Evolutionary conservation across 495 filamentous ascomycete genomes (phyloP).

Genomic region (Physcia stellaris): DNA sequence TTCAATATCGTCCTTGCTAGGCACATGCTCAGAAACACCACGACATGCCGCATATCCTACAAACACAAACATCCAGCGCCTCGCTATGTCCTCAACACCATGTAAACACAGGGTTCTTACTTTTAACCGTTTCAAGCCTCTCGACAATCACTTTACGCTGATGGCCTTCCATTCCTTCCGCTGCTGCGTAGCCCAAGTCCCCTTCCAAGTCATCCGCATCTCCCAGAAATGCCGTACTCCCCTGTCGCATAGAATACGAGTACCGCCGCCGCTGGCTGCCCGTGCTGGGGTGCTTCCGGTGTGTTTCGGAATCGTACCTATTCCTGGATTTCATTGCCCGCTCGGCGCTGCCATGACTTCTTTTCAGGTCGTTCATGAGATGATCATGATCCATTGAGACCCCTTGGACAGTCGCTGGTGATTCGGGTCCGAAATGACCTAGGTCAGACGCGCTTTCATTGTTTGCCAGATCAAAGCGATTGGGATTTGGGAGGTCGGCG

Average conservation of each 20-base stretch:
- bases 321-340: conserved; percentile 9
- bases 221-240: conserved; percentile 25
- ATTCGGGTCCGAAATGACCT: conserved; percentile 22
- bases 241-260: conserved; percentile 26
- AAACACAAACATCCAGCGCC: no score
- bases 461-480: conserved; percentile 69
- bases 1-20: no score
- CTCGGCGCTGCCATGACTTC: conserved; percentile 18
- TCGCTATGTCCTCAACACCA: conserved; percentile 57
- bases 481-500: conserved; percentile 62
- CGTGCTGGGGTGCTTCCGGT: conserved; percentile 8
- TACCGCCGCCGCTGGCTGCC: conserved; percentile 25
- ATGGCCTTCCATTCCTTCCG: conserved; percentile 82
- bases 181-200: conserved; percentile 86
- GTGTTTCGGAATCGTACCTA: conserved; percentile 14
- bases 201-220: conserved; percentile 74
- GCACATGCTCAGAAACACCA: no score
- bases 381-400: conserved; percentile 17
- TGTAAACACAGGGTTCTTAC: conserved; percentile 88
- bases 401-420: conserved; percentile 23
- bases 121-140: conserved; percentile 86
- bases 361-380: conserved; percentile 22
- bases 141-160: conserved; percentile 92
- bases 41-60: no score
- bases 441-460: conserved; percentile 34